phyloP scores from a whole-genome alignment of 192 early-diverging fungal genomes.

The Thamnidium elegans region DNA sequence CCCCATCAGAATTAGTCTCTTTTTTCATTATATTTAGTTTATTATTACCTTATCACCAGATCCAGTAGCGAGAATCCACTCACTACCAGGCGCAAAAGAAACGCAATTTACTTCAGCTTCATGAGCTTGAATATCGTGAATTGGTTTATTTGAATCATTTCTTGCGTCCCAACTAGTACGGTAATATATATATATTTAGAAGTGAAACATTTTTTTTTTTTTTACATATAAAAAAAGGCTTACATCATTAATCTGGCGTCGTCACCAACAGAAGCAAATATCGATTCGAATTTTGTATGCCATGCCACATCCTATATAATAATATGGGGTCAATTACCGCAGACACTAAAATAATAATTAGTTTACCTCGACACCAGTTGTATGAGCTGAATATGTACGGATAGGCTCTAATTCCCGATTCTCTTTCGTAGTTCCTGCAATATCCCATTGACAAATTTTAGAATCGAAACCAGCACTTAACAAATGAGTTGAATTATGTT shows the following conservation, averaged over 20 bases:
- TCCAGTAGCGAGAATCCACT: slow-evolving; percentile 89
- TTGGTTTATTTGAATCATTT: slow-evolving; percentile 56
- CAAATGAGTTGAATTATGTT: slow-evolving; percentile 67
- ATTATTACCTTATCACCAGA: slow-evolving; percentile 79
- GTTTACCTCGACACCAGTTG: slow-evolving; percentile 84
- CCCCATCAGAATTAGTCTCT: neutral
- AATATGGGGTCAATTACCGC: neutral
- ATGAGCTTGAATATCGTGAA: slow-evolving; percentile 81
- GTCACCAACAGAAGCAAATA: slow-evolving; percentile 97
- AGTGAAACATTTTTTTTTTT: neutral
- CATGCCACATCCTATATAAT: slow-evolving; percentile 83
- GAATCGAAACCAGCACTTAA: slow-evolving; percentile 91
- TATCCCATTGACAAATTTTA: slow-evolving; percentile 93
- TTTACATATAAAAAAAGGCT: neutral
- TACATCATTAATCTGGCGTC: slow-evolving; percentile 90
- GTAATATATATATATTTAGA: neutral
- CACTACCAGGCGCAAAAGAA: slow-evolving; percentile 87
- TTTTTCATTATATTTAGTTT: neutral
- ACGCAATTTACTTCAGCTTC: slow-evolving; percentile 92
- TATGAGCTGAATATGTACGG: slow-evolving; percentile 78
- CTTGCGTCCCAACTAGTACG: slow-evolving; percentile 88
- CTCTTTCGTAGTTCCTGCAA: slow-evolving; percentile 75
- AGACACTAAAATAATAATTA: neutral
- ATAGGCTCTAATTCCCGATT: slow-evolving; percentile 73
- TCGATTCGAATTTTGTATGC: slow-evolving; percentile 74